Base-by-base conservation (phyloP, 2,329 filamentous ascomycete species). In the Colletotrichum siamense region DNA sequence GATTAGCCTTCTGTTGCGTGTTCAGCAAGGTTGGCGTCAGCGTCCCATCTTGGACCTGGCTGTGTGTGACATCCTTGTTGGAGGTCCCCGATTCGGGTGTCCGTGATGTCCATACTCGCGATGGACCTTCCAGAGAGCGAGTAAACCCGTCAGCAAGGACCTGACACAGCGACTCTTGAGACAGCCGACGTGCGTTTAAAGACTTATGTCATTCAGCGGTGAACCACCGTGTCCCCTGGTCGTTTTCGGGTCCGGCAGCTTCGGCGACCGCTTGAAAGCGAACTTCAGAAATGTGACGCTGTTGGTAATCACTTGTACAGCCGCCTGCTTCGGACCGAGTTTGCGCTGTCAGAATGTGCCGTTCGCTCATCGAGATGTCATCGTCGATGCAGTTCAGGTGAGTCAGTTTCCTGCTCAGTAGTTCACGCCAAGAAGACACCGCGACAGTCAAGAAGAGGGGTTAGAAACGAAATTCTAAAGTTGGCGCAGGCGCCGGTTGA, bases 361-460 rank as follows among this genome's bases (percentile, higher is more conserved):
- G 6, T 26, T 63, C 3, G 26, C 44, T 18, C 59, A 36, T 30
- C 16, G 18, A 34, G 18, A 10, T 16, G 36, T 63, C 72, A 39
- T 71, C 57, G 65, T 52, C 65, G 74, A 69, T 73, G 24, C 61
- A 49, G 49, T 69, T 49, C 55, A 49, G 39, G 18, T 57, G 57
- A 64, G 59, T 32, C 64, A 61, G 64, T 59, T 61, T 52, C 24
- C 28, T 7, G 24, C 28, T 55, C 30, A 22, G 9, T 36, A 39
- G 36, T 63, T 30, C 15, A 36, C 34, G 70, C 73, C 73, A 76
- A 73, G 44, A 36, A n/a, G 4, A 55, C 30, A 26, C 44, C 34
- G 74, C 64, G 70, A 76, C 74, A 52, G 49, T 59, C 49, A 69
- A 73, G 63, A 76, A 22, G 70, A 73, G 70, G 70, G 69, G 73